A percentile compares a stretch with the other conserved stretches of the same genome.
phyloP scores from a whole-genome alignment of 352 stramenopile species.

The Phytophthora sojae region DNA sequence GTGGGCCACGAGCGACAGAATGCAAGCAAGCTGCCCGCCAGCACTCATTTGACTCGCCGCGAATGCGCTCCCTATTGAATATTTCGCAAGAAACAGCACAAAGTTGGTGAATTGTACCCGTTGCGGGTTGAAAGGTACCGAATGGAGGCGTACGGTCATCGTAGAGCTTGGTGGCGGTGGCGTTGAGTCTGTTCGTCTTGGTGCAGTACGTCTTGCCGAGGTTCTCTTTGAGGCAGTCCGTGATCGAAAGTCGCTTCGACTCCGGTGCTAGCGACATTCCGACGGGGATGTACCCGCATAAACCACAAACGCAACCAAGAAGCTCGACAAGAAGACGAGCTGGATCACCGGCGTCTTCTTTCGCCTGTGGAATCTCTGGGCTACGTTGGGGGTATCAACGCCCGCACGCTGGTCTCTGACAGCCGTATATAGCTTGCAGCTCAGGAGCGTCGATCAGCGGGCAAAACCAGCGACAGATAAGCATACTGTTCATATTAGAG shows the following conservation, averaged over 20 bases:
- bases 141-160: constrained; percentile 22
- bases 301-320: too few species aligned
- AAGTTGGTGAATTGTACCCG: neutral
- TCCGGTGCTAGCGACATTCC: constrained; percentile 14
- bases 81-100: neutral
- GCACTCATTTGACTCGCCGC: constrained; percentile 49
- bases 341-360: too few species aligned
- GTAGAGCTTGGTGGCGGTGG: constrained; percentile 49
- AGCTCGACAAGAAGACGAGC: too few species aligned
- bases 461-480: too few species aligned
- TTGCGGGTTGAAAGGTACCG: neutral
- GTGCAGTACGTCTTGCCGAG: constrained; percentile 60
- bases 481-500: too few species aligned
- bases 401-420: too few species aligned
- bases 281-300: too few species aligned
- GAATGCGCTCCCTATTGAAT: constrained; percentile 36
- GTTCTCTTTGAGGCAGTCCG: constrained; percentile 46
- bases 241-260: constrained; percentile 27
- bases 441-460: too few species aligned
- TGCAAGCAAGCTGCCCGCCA: constrained; percentile 46
- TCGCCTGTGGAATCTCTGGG: too few species aligned
- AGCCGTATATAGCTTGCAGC: too few species aligned
- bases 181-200: neutral
- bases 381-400: too few species aligned
- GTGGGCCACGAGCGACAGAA: constrained; percentile 46